These are phyloP conservation scores for Boletus mariae DNA, from an alignment of 1,284 basidiomycete species.

Conservation along the genomic window DNA sequence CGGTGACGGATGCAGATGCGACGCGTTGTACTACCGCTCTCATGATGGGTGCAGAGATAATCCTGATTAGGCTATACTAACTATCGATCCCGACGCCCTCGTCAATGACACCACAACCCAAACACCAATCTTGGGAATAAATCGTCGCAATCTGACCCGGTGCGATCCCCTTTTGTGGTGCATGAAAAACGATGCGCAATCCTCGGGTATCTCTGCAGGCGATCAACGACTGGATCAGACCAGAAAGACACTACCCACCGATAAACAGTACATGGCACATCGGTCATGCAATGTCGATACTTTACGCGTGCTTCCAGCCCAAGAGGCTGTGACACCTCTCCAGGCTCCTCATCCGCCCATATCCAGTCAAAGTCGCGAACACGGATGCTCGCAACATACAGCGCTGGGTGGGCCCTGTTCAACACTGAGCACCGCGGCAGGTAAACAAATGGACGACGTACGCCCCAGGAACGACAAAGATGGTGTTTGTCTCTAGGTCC, in stretches of 20 bases:
- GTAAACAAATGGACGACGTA: conserved; percentile 36
- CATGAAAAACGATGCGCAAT: conserved; percentile 49
- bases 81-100: conserved; percentile 37
- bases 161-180: conserved; percentile 68
- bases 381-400: conserved; percentile 50
- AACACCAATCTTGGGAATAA: conserved; percentile 74
- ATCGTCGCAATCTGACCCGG: conserved; percentile 78
- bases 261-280: conserved; percentile 47
- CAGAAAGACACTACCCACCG: conserved; percentile 11
- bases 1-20: conserved; percentile 67
- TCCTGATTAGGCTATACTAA: conserved; percentile 4
- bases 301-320: conserved; percentile 58
- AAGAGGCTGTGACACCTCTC: conserved; percentile 36
- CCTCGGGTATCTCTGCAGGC: conserved; percentile 20
- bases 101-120: conserved; percentile 66
- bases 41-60: conserved; percentile 40
- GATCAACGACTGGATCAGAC: background rate
- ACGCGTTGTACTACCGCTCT: conserved; percentile 78
- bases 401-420: conserved; percentile 58
- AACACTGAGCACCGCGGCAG: background rate
- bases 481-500: conserved; percentile 53
- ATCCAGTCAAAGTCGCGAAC: conserved; percentile 72
- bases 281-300: conserved; percentile 69
- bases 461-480: conserved; percentile 77
- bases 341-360: conserved; percentile 58